Conservation (phyloP, 306 rosid genomes). For the Vigna radiata region DNA sequence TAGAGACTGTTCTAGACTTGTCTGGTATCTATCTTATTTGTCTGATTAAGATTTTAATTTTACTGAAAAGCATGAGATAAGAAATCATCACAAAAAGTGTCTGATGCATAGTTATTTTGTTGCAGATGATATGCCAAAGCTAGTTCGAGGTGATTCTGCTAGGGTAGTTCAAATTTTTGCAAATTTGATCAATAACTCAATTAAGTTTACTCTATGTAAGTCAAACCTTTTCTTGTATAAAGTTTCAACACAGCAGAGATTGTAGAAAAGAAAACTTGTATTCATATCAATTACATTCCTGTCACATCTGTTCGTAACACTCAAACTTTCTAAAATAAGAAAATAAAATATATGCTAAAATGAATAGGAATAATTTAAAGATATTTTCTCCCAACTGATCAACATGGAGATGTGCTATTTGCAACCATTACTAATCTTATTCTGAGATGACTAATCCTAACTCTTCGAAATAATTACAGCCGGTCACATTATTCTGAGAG, state of each 20-base stretch:
- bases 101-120: conserved; percentile 28
- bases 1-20: conserved; percentile 90
- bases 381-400: no score
- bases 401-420: no score
- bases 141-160: conserved; percentile 94
- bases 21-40: conserved; percentile 65
- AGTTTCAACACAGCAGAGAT: neutral
- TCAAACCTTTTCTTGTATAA: neutral
- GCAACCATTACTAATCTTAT: neutral
- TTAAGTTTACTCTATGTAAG: conserved; percentile 94
- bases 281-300: neutral
- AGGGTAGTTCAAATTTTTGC: conserved; percentile 98
- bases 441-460: conserved; percentile 35
- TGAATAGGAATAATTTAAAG: no score
- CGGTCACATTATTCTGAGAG: conserved; percentile 89
- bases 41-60: conserved; percentile 25
- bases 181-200: conserved; percentile 93
- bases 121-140: conserved; percentile 90
- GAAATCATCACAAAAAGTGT: conserved; percentile 13
- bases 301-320: no score
- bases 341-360: no score
- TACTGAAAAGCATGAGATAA: conserved; percentile 10
- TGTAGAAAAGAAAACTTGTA: neutral
- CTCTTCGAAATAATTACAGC: conserved; percentile 65
- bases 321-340: no score